phyloP scores from a whole-genome alignment of 129 eudicot species.

The Lactuca saligna region DNA sequence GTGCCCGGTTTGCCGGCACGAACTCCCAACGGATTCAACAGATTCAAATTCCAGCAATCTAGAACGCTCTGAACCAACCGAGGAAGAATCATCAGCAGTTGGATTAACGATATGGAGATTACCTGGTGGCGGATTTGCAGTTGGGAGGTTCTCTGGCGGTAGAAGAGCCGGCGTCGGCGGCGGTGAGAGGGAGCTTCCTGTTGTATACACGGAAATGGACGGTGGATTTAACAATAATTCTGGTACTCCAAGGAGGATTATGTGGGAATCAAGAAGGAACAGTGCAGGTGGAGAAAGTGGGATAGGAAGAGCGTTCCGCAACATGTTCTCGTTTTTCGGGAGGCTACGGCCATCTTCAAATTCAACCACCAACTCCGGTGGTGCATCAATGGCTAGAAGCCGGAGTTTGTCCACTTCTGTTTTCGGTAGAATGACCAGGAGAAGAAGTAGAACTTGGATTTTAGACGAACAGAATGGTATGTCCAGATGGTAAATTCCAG shows the following conservation, averaged over 20 bases:
- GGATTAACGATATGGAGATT: constrained; percentile 76
- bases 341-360: constrained; percentile 38
- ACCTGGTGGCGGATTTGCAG: constrained; percentile 82
- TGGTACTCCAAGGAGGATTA: constrained; percentile 43
- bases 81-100: constrained; percentile 35
- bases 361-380: constrained; percentile 15
- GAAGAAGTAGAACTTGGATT: constrained; percentile 52
- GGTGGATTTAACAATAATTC: constrained; percentile 47
- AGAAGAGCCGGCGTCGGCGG: constrained; percentile 29
- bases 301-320: constrained; percentile 49
- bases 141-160: constrained; percentile 55
- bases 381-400: constrained; percentile 34
- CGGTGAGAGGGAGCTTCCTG: constrained; percentile 51
- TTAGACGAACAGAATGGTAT: constrained; percentile 39
- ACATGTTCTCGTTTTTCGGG: constrained; percentile 61
- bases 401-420: constrained; percentile 44
- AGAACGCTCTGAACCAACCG: constrained; percentile 13
- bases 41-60: constrained; percentile 13
- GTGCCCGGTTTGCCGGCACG: constrained; percentile 78
- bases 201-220: constrained; percentile 67
- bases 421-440: constrained; percentile 48
- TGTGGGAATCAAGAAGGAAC: constrained; percentile 49
- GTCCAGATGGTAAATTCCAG: constrained; percentile 44
- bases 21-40: constrained; percentile 45
- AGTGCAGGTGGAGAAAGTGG: constrained; percentile 48